Conservation (phyloP, 306 rosid species). For the Vicia faba region DNA sequence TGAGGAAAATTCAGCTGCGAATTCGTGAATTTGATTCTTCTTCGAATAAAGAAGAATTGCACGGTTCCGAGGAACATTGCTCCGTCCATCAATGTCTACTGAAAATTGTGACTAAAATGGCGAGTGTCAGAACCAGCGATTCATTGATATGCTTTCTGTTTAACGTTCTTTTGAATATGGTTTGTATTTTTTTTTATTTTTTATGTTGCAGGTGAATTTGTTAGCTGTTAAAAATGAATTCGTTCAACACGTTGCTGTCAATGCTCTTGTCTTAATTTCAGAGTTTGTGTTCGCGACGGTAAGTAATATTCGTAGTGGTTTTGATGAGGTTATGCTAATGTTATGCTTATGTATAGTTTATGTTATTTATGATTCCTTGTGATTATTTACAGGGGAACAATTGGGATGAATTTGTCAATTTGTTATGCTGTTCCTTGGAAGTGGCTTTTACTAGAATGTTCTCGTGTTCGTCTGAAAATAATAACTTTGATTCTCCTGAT, state of each 20-base stretch:
- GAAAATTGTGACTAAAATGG: constrained; percentile 38
- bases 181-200: constrained; percentile 24
- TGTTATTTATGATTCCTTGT: constrained; percentile 4
- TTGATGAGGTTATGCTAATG: not conserved
- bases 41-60: not conserved
- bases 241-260: constrained; percentile 55
- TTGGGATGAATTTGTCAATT: constrained; percentile 49
- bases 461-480: constrained; percentile 36
- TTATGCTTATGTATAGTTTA: not conserved
- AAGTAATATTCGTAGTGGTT: constrained; percentile 9
- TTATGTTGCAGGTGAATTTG: constrained; percentile 45
- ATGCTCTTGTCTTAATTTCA: constrained; percentile 46
- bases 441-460: constrained; percentile 45
- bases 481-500: constrained; percentile 37
- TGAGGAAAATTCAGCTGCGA: constrained; percentile 45
- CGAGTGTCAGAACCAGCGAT: constrained; percentile 12
- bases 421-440: constrained; percentile 53
- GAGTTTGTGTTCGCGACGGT: constrained; percentile 43
- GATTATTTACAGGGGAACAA: constrained; percentile 47
- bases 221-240: constrained; percentile 47
- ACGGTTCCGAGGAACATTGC: constrained; percentile 27
- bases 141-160: constrained; percentile 14
- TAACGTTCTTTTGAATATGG: constrained; percentile 12
- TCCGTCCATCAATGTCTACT: constrained; percentile 41
- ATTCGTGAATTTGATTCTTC: constrained; percentile 35